Conservation (phyloP, 768 basidiomycete species). For the Stropharia rugosoannulata region DNA sequence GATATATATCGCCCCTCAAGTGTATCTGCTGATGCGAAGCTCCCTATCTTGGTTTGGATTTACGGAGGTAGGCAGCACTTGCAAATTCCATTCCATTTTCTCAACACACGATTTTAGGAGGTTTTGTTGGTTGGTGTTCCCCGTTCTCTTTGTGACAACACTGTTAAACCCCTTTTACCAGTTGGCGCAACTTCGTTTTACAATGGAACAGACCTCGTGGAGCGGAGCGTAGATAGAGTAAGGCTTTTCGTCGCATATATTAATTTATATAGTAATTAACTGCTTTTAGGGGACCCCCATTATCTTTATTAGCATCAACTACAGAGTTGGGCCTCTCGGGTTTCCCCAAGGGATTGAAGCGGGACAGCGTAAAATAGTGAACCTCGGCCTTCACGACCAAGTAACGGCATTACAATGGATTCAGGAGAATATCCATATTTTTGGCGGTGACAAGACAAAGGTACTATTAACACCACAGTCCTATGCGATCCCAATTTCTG, state of each 20-base stretch:
- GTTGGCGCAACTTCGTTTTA: slow-evolving; percentile 17
- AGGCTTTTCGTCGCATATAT: slow-evolving; percentile 1
- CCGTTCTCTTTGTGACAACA: neutral
- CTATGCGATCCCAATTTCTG: neutral
- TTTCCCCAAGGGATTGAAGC: slow-evolving; percentile 35
- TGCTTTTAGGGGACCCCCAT: slow-evolving; percentile 35
- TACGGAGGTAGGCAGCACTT: slow-evolving; percentile 13
- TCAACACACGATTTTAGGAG: neutral
- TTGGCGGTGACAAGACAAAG: slow-evolving; percentile 49
- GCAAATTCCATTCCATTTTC: neutral
- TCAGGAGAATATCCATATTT: slow-evolving; percentile 51
- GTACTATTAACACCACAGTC: neutral
- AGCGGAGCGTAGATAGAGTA: slow-evolving; percentile 29
- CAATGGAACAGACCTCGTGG: slow-evolving; percentile 30
- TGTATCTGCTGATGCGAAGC: slow-evolving; percentile 15
- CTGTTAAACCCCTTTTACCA: neutral
- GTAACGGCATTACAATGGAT: slow-evolving; percentile 47
- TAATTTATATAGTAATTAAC: neutral
- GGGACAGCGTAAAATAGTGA: slow-evolving; percentile 19
- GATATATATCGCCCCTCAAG: slow-evolving; percentile 52
- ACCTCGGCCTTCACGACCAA: slow-evolving; percentile 44
- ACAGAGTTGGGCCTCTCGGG: slow-evolving; percentile 44
- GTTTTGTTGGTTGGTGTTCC: neutral
- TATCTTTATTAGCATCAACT: slow-evolving; percentile 33
- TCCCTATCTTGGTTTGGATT: slow-evolving; percentile 32